Evolutionary conservation across 1,284 basidiomycete genomes (phyloP).

Genomic region (Puccinia hordei): DNA sequence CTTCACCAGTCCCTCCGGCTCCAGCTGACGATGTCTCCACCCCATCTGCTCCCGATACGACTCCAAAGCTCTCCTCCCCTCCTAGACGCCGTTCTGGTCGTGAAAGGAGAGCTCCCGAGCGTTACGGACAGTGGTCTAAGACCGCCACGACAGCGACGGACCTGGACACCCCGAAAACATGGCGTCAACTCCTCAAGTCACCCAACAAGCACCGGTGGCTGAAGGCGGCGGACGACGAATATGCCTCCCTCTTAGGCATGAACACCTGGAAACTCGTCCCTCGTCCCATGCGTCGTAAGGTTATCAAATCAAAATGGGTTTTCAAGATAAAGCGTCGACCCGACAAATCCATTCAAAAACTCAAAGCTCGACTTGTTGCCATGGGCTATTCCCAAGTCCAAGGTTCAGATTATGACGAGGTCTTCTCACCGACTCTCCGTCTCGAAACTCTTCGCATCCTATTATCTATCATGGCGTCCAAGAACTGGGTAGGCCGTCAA

Average conservation of each 20-base stretch:
- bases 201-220: not conserved
- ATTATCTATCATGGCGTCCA: not conserved
- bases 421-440: not conserved
- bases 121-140: too few species aligned
- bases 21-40: too few species aligned
- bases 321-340: not conserved
- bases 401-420: not conserved
- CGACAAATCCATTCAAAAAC: not conserved
- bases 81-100: too few species aligned
- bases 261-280: not conserved
- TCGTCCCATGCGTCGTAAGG: not conserved
- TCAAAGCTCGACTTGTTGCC: too few species aligned
- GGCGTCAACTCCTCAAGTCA: not conserved
- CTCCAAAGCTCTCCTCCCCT: too few species aligned
- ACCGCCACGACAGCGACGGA: too few species aligned
- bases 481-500: not conserved
- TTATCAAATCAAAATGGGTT: not conserved
- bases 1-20: too few species aligned
- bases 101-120: too few species aligned
- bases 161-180: not conserved
- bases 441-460: not conserved
- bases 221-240: not conserved
- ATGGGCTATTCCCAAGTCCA: too few species aligned
- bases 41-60: too few species aligned
- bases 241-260: not conserved